A percentile compares a stretch with the other conserved stretches of the same genome.
Evolutionary conservation across 306 rosid species (phyloP).

Genomic region (Quercus glauca): DNA sequence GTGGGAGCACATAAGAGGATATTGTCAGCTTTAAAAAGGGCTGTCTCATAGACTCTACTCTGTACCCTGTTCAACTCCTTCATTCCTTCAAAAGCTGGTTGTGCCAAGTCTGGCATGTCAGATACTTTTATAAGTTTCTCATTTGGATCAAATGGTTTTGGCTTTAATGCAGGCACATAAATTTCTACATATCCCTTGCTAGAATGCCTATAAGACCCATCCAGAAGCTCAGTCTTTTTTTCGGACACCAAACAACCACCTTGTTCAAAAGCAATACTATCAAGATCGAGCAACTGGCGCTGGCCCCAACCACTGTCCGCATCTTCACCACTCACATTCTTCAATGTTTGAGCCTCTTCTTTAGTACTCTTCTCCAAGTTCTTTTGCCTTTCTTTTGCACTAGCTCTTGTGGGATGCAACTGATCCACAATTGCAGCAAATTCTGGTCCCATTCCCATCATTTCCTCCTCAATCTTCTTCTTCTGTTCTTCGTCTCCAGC

Average conservation of each 20-base stretch:
- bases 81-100: conserved; percentile 89
- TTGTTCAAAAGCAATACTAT: conserved; percentile 67
- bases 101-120: conserved; percentile 90
- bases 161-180: conserved; percentile 79
- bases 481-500: conserved; percentile 85
- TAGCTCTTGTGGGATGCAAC: conserved; percentile 81
- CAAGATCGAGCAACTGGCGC: conserved; percentile 85
- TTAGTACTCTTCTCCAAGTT: conserved; percentile 85
- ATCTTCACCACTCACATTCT: conserved; percentile 69
- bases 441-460: conserved; percentile 63
- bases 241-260: conserved; percentile 67
- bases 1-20: conserved; percentile 93
- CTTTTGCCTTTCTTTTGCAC: conserved; percentile 90
- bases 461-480: conserved; percentile 83
- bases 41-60: conserved; percentile 83
- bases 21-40: conserved; percentile 67
- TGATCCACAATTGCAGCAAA: conserved; percentile 85
- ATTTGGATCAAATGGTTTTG: conserved; percentile 60
- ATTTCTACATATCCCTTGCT: conserved; percentile 87
- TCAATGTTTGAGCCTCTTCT: conserved; percentile 85
- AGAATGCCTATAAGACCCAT: conserved; percentile 68
- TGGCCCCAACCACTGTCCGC: conserved; percentile 83
- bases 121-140: conserved; percentile 74
- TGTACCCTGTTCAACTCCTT: conserved; percentile 90
- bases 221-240: conserved; percentile 70